Percentiles rank a stretch among this genome's conserved stretches.
Conservation (phyloP, 2,329 filamentous ascomycete genomes). For the Penicillium brevicompactum region DNA sequence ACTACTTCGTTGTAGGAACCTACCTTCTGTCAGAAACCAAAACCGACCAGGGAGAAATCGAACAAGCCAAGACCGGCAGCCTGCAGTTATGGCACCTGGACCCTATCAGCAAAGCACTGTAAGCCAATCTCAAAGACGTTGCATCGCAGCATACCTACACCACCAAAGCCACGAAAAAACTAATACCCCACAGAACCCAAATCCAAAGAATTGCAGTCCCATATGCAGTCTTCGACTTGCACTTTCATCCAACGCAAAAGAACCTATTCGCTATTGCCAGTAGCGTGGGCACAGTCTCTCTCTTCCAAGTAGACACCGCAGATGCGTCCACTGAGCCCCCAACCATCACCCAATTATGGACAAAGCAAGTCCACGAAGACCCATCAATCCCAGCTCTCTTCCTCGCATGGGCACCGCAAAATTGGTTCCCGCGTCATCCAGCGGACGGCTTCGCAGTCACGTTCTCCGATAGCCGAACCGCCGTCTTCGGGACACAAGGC, state of each 20-base stretch:
- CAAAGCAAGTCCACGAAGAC: slow-evolving; percentile 55
- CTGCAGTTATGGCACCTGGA: slow-evolving; percentile 66
- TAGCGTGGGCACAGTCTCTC: slow-evolving; percentile 61
- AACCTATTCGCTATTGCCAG: slow-evolving; percentile 72
- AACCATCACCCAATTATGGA: slow-evolving; percentile 41
- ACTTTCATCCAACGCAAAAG: slow-evolving; percentile 66
- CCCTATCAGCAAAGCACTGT: slow-evolving; percentile 31
- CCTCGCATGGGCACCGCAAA: slow-evolving; percentile 69
- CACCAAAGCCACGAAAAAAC: slow-evolving; percentile 3
- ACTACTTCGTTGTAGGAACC: slow-evolving; percentile 78
- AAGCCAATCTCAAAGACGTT: slow-evolving; percentile 11
- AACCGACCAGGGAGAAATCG: slow-evolving; percentile 27
- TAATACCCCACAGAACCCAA: slow-evolving; percentile 47
- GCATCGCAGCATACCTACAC: neutral
- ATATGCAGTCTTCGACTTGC: slow-evolving; percentile 80
- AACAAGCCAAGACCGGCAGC: slow-evolving; percentile 72
- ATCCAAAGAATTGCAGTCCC: slow-evolving; percentile 64
- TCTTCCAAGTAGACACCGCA: slow-evolving; percentile 35
- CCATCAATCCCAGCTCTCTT: slow-evolving; percentile 66
- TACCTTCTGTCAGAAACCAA: slow-evolving; percentile 64
- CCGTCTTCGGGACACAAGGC: slow-evolving; percentile 53
- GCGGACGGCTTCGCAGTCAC: slow-evolving; percentile 66
- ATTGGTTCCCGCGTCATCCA: slow-evolving; percentile 24
- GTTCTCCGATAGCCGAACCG: slow-evolving; percentile 68
- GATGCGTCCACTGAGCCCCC: slow-evolving; percentile 14